phyloP scores from a whole-genome alignment of 31 red algal species.

The Endocladia muricata region DNA sequence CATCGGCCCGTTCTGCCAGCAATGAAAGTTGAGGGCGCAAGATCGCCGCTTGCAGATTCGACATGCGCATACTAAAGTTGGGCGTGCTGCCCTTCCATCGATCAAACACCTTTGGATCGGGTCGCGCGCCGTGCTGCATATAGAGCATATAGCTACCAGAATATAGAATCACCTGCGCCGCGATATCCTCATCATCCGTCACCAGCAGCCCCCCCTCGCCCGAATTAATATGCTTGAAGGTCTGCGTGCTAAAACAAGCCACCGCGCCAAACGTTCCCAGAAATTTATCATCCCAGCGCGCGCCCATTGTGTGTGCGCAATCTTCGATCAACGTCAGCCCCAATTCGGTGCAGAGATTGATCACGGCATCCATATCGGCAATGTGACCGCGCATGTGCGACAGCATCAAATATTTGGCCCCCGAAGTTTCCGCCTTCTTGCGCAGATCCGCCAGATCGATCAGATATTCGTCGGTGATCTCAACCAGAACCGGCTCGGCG shows the following conservation, averaged over 20 bases:
- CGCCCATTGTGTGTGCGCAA: constrained; percentile 3
- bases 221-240: constrained; percentile 17
- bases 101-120: too few species aligned
- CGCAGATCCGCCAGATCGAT: constrained; percentile 9
- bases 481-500: constrained; percentile 5
- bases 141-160: constrained; percentile 7
- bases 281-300: constrained; percentile 3
- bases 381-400: constrained; percentile 19
- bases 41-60: too few species aligned
- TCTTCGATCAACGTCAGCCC: neutral
- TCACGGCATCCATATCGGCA: constrained; percentile 15
- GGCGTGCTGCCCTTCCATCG: too few species aligned
- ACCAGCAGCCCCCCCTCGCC: constrained; percentile 14
- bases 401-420: neutral
- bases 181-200: neutral
- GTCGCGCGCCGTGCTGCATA: too few species aligned
- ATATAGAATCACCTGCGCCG: neutral
- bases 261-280: neutral
- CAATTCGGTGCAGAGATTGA: neutral
- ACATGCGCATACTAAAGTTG: too few species aligned
- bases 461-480: neutral
- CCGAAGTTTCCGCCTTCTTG: neutral
- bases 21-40: too few species aligned
- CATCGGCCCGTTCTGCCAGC: too few species aligned
- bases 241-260: neutral